These are phyloP conservation scores for Magnaporthales sp. DNA, from an alignment of 2,329 filamentous ascomycete genomes.

Conservation along the genomic window DNA sequence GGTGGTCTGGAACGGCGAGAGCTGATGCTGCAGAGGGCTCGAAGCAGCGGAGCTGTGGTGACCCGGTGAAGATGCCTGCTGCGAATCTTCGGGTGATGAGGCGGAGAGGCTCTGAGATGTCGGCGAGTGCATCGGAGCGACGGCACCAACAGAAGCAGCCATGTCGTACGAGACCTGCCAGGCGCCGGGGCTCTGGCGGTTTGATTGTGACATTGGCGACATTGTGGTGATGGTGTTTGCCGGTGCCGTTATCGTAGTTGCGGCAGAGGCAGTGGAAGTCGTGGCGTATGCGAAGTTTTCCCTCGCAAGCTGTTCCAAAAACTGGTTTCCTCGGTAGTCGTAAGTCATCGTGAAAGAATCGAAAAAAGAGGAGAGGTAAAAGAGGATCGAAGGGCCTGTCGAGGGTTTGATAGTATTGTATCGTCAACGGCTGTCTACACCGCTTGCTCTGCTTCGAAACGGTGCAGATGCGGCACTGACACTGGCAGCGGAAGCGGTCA, in stretches of 20 bases:
- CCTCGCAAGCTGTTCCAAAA: constrained; percentile 49
- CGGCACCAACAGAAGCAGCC: constrained; percentile 17
- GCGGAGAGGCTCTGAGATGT: constrained; percentile 33
- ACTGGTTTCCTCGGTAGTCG: constrained; percentile 50
- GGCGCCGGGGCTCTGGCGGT: constrained; percentile 27
- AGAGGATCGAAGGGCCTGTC: constrained; percentile 11
- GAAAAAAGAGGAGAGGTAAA: constrained; percentile 12
- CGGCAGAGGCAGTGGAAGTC: constrained; percentile 29
- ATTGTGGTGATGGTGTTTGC: constrained; percentile 24
- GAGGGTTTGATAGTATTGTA: constrained; percentile 34
- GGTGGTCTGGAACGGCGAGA: constrained; percentile 44
- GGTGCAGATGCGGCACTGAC: constrained; percentile 2
- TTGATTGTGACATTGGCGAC: constrained; percentile 28
- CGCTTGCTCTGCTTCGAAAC: constrained; percentile 28
- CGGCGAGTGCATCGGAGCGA: constrained; percentile 26
- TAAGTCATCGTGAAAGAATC: constrained; percentile 41
- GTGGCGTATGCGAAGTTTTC: constrained; percentile 43
- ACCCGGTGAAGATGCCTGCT: constrained; percentile 36
- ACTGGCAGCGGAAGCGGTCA: constrained; percentile 2
- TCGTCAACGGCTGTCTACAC: constrained; percentile 22
- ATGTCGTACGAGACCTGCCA: constrained; percentile 48
- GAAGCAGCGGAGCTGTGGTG: constrained; percentile 39
- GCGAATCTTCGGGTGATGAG: constrained; percentile 44
- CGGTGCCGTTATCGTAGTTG: constrained; percentile 24
- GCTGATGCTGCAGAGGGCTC: constrained; percentile 45